These are phyloP conservation scores for Funneliformis geosporum DNA, from an alignment of 192 early-diverging fungal genomes.

Conservation along the genomic window DNA sequence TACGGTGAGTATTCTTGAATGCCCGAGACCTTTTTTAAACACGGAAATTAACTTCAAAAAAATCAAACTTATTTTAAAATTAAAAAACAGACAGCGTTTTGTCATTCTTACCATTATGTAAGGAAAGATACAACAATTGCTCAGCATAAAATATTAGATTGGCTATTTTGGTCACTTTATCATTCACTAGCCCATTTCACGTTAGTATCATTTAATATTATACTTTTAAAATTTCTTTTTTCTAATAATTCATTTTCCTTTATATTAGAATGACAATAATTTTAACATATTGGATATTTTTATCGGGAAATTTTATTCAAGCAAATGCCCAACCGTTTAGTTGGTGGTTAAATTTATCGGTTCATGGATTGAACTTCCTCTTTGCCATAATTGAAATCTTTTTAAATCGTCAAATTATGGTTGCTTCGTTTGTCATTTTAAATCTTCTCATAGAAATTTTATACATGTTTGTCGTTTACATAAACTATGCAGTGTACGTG, in stretches of 20 bases:
- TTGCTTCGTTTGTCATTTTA: not conserved
- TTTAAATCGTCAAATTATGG: not conserved
- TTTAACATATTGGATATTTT: not conserved
- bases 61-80: not conserved
- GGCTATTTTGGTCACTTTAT: not conserved
- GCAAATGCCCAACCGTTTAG: not conserved
- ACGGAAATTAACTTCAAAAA: not conserved
- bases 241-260: not conserved
- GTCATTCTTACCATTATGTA: not conserved
- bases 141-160: not conserved
- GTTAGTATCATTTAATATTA: not conserved
- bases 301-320: not conserved
- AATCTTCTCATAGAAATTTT: not conserved
- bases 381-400: not conserved
- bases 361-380: not conserved
- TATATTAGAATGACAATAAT: not conserved
- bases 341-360: not conserved
- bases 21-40: too few species aligned
- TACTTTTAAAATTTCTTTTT: not conserved
- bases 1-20: not conserved
- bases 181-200: not conserved
- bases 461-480: not conserved
- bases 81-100: not conserved
- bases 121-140: not conserved
- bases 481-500: not conserved